Base-by-base conservation (phyloP, 2,329 filamentous ascomycete genomes). In the Epichloe coenophiala region DNA sequence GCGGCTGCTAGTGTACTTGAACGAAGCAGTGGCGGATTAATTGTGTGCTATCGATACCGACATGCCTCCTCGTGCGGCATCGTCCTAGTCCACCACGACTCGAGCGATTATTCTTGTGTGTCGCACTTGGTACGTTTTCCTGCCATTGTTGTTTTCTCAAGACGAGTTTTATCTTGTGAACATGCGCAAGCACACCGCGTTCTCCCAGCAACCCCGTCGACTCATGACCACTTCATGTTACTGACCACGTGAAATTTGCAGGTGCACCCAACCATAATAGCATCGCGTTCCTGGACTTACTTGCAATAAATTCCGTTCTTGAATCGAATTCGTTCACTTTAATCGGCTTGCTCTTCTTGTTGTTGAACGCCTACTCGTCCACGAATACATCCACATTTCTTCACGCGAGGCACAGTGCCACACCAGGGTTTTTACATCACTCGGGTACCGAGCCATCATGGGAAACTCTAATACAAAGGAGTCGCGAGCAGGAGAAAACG, bases 391-490 rank as follows among this genome's bases (percentile, higher is more conserved):
- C 9, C 21, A 6, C 31, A 9, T 13, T 33, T 33, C 3, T 21
- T n/a, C 31, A n/a, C 31, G 8, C 12, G 31, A 31, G 12, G 19
- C 5, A 7, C 2, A 27, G 17, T 9, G 5, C 6, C 27, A 4
- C 2, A 12, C 4, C n/a, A 27, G n/a, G 11, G 7, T 31, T 17
- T 27, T 12, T 15, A 17, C 9, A 21, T 47, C 39, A 31, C 12
- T 11, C 38, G 31, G 19, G 9, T 11, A 3, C 31, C 38, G 11
- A 19, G 3, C 23, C 44, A 38, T 21, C 39, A 70, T 70, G 68
- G 68, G 68, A 44, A 70, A 70, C 52, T 62, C 63, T 31, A 70
- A 59, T 52, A 64, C 67, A 27, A 71, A 67, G 54, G 68, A 70
- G 56, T 64, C 67, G 40, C 68, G 68, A 47, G 55, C 58, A 12